Percentiles rank a stretch among this genome's conserved stretches.
These are phyloP conservation scores for Leptosphaerulina australis DNA, from an alignment of 2,329 filamentous ascomycete genomes.

Conservation along the genomic window DNA sequence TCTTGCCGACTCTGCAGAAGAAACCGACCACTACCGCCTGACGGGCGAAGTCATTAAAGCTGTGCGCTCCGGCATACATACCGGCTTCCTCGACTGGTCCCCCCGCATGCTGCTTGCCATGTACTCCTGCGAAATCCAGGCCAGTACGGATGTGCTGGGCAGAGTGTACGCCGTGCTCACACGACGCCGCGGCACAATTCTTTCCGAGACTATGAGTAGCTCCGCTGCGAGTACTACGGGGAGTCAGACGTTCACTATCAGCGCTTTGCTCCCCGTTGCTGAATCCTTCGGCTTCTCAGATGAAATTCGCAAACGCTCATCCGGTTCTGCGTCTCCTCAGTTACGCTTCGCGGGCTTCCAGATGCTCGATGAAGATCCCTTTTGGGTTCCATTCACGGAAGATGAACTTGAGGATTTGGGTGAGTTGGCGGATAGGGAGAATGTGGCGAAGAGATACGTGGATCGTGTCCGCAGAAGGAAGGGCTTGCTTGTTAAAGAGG, in stretches of 20 bases:
- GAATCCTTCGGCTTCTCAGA: constrained; percentile 96
- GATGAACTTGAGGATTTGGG: constrained; percentile 96
- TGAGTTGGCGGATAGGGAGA: constrained; percentile 90
- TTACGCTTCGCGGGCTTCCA: constrained; percentile 93
- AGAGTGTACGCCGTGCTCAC: constrained; percentile 98
- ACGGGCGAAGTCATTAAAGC: constrained; percentile 94
- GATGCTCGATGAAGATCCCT: constrained; percentile 91
- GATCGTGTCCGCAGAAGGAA: constrained; percentile 86
- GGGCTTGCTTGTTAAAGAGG: constrained; percentile 79
- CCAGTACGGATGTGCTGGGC: constrained; percentile 91
- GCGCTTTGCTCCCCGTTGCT: constrained; percentile 84
- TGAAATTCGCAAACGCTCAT: constrained; percentile 94
- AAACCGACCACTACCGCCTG: constrained; percentile 73
- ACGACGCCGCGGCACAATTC: constrained; percentile 83
- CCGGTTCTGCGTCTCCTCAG: constrained; percentile 88
- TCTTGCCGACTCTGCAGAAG: constrained; percentile 60
- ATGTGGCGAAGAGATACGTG: constrained; percentile 95
- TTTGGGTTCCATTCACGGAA: constrained; percentile 96
- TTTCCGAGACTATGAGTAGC: constrained; percentile 88
- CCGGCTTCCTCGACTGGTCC: constrained; percentile 93
- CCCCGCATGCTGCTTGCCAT: constrained; percentile 94
- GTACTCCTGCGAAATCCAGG: constrained; percentile 98
- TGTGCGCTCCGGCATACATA: constrained; percentile 79
- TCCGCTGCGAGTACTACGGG: constrained; percentile 93
- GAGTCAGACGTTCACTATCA: constrained; percentile 94